Base-by-base conservation (phyloP, 441 rosid genomes). In the Adansonia rubrostipa region DNA sequence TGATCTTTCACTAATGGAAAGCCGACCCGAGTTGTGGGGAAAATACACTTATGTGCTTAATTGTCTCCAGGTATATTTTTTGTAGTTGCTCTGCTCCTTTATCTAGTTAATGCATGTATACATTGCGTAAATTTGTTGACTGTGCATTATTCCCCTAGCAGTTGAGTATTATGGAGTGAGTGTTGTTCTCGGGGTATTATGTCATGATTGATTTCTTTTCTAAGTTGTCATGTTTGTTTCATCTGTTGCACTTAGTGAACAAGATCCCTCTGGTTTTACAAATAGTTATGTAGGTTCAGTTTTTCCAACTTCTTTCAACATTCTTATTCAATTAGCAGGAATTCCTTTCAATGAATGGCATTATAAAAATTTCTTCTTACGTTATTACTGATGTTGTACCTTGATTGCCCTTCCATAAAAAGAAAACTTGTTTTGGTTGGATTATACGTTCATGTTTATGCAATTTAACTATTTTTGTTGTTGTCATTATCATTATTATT, bases 21-120 rank as follows among this genome's bases (percentile, higher is more conserved):
- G 99, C 85, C 88, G 99, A 24, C 99, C 98, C 33, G 98, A 96
- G 85, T 86, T 96, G 50, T 96, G 99, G 99, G 99, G 99, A 65
- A 96, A 93, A 81, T 93, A 96, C 78, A 96, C 99, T 77, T 96
- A 88, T 28, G 98, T 94, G 58, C 90, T 96, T 58, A 96, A 96
- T 84, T 96, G 90, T 60, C 98, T 96, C 75, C 99, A 96, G 99
- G 99, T 96, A 85, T 63, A 80, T 77, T 60, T 65, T 73, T 33
- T 56, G 28, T 40, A 54, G 11, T 76, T 15, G n/a, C 61, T 74
- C 47, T 9, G 15, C 6, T 53, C 10, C 4, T 33, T 56, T 24
- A 20, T 58, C 60, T 9, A 22, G 78, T 70, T 45, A 14, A 22
- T 48, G 61, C 11, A 9, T 24, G 64, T 73, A 22, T 53, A 14